Conservation (phyloP, 345 rosid species). For the Salix exigua region DNA sequence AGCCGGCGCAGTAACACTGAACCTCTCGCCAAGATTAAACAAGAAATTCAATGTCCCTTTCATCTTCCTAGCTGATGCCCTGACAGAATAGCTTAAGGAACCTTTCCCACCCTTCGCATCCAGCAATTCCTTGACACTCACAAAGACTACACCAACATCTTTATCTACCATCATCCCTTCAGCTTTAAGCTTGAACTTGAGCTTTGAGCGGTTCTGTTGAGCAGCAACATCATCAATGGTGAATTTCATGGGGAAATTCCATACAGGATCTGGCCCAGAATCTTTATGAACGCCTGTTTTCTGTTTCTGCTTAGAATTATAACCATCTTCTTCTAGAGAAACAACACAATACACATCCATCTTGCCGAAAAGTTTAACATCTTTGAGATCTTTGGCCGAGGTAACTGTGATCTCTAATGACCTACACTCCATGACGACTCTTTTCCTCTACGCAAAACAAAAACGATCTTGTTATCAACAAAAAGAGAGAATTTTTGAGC, state of each 20-base stretch:
- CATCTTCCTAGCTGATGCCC: constrained; percentile 30
- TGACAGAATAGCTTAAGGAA: constrained; percentile 23
- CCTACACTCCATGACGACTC: constrained; percentile 44
- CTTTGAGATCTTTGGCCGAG: constrained; percentile 53
- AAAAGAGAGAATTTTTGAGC: neutral
- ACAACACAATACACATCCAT: constrained; percentile 62
- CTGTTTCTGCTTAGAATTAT: constrained; percentile 36
- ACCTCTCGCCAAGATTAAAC: constrained; percentile 40
- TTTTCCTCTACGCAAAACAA: neutral
- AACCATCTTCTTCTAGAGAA: constrained; percentile 40
- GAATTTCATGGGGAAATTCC: constrained; percentile 53
- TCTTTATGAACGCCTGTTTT: constrained; percentile 51
- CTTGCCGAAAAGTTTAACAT: constrained; percentile 46
- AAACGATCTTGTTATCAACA: neutral
- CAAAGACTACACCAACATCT: constrained; percentile 43
- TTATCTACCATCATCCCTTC: constrained; percentile 46
- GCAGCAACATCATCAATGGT: constrained; percentile 46
- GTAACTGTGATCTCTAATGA: constrained; percentile 46
- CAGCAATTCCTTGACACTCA: constrained; percentile 58
- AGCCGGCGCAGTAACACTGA: constrained; percentile 3
- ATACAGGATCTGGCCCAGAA: constrained; percentile 47
- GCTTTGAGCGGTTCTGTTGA: constrained; percentile 31
- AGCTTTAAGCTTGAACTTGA: constrained; percentile 41
- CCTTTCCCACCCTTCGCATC: neutral
- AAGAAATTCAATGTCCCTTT: constrained; percentile 40